Percentiles rank a stretch among this genome's conserved stretches.
phyloP scores from a whole-genome alignment of 164 flowering plant species.

The Vitis amurensis region DNA sequence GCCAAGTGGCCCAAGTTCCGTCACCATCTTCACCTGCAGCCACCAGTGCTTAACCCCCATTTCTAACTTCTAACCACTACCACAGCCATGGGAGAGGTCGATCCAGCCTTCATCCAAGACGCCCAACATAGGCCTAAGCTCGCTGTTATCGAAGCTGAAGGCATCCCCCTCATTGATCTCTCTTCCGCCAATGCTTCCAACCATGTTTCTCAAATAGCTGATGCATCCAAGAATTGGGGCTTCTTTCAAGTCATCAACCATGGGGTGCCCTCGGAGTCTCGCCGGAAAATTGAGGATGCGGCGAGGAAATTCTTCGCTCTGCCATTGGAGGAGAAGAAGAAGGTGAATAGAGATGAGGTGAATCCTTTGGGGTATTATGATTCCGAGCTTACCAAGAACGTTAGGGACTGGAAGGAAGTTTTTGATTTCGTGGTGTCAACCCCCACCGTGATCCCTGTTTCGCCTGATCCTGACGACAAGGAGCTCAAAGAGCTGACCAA shows the following conservation, averaged over 20 bases:
- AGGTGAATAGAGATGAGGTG: constrained; percentile 39
- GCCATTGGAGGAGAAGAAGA: constrained; percentile 46
- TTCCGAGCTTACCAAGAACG: constrained; percentile 51
- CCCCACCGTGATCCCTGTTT: constrained; percentile 32
- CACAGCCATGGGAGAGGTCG: too few species aligned
- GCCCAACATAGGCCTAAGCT: too few species aligned
- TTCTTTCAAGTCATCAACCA: constrained; percentile 59
- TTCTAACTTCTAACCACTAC: too few species aligned
- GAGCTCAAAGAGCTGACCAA: constrained; percentile 22
- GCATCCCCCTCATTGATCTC: too few species aligned
- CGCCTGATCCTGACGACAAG: constrained; percentile 28
- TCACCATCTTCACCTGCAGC: too few species aligned
- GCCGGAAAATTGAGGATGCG: constrained; percentile 19
- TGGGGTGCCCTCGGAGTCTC: constrained; percentile 33
- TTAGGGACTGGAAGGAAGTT: constrained; percentile 67
- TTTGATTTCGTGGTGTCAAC: constrained; percentile 32
- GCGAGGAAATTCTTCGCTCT: constrained; percentile 40
- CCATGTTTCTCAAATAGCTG: too few species aligned
- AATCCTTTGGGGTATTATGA: constrained; percentile 45
- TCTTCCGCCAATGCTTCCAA: too few species aligned
- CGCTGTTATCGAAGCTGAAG: too few species aligned
- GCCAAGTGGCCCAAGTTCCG: too few species aligned
- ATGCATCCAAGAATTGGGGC: constrained; percentile 43
- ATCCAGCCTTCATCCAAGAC: too few species aligned
- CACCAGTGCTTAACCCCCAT: too few species aligned